A percentile compares a stretch with the other conserved stretches of the same genome.
These are phyloP conservation scores for Geosmithia morbida DNA, from an alignment of 2,329 filamentous ascomycete genomes.

Conservation along the genomic window DNA sequence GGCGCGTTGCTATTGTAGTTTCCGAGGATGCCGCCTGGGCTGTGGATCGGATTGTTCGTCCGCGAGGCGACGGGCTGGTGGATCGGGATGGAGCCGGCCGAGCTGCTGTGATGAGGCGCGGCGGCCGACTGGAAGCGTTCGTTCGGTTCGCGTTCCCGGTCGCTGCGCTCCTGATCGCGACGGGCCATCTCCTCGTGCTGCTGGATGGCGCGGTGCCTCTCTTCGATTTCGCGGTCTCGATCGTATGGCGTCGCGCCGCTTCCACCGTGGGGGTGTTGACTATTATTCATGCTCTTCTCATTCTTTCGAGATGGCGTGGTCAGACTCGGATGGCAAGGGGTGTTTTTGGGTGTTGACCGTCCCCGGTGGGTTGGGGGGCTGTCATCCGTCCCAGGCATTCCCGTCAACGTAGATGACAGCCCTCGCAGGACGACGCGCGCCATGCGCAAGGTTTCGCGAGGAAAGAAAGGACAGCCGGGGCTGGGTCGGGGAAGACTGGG, in stretches of 20 bases:
- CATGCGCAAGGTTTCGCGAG: too few species aligned
- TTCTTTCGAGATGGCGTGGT: not conserved
- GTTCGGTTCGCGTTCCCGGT: conserved; percentile 47
- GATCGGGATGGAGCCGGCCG: conserved; percentile 75
- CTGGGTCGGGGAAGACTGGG: too few species aligned
- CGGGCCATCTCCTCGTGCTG: conserved; percentile 32
- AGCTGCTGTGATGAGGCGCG: conserved; percentile 60
- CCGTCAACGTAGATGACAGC: too few species aligned
- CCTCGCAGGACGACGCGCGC: too few species aligned
- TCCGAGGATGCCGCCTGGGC: conserved; percentile 74
- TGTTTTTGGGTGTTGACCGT: too few species aligned
- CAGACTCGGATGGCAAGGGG: not conserved
- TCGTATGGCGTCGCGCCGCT: conserved; percentile 23
- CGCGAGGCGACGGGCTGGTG: conserved; percentile 88
- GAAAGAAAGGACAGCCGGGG: too few species aligned
- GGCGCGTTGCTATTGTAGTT: conserved; percentile 50
- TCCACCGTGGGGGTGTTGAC: conserved; percentile 26
- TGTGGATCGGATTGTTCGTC: conserved; percentile 71
- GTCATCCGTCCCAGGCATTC: too few species aligned
- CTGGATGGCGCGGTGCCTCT: conserved; percentile 27
- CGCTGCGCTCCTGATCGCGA: conserved; percentile 38
- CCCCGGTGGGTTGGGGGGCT: too few species aligned
- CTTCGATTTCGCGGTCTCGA: conserved; percentile 32
- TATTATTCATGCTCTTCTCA: conserved; percentile 29
- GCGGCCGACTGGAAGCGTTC: conserved; percentile 51